Percentiles rank a stretch among this genome's conserved stretches.
These are phyloP conservation scores for Verbascum thapsus DNA, from an alignment of 257 asterid genomes.

Conservation along the genomic window DNA sequence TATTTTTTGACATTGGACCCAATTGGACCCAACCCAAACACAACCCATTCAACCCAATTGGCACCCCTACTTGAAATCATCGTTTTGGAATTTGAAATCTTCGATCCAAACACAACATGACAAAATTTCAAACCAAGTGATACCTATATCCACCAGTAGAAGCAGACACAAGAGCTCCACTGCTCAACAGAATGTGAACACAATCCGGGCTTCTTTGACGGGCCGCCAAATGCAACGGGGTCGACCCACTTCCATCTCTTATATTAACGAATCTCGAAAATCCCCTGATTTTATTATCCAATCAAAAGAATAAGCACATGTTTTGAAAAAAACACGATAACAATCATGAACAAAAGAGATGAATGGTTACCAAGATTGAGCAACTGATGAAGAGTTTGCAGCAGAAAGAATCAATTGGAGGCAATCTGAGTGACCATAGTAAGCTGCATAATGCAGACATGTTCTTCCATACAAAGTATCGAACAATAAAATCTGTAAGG, in stretches of 20 bases:
- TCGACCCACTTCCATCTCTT: conserved; percentile 76
- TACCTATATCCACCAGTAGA: conserved; percentile 78
- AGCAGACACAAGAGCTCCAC: conserved; percentile 79
- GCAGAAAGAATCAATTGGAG: conserved; percentile 69
- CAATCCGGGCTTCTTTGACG: conserved; percentile 66
- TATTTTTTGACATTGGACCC: no score
- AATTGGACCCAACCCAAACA: no score
- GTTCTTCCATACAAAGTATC: conserved; percentile 71
- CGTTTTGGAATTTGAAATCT: no score
- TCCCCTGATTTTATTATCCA: conserved; percentile 61
- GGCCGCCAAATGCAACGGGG: conserved; percentile 88
- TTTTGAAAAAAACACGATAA: not conserved
- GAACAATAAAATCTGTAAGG: conserved; percentile 64
- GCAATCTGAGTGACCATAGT: conserved; percentile 79
- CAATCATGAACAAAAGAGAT: not conserved
- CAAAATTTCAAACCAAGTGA: conserved; percentile 7
- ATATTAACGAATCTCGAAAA: conserved; percentile 74
- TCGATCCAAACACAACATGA: no score
- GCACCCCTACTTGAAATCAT: no score
- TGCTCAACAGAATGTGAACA: conserved; percentile 56
- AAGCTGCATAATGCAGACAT: conserved; percentile 85
- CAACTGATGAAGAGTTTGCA: conserved; percentile 61
- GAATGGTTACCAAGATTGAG: conserved; percentile 66
- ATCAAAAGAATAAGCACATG: conserved; percentile 18
- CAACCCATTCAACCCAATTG: no score